These are phyloP conservation scores for Corymbia calophylla DNA, from an alignment of 441 rosid species.

Conservation along the genomic window DNA sequence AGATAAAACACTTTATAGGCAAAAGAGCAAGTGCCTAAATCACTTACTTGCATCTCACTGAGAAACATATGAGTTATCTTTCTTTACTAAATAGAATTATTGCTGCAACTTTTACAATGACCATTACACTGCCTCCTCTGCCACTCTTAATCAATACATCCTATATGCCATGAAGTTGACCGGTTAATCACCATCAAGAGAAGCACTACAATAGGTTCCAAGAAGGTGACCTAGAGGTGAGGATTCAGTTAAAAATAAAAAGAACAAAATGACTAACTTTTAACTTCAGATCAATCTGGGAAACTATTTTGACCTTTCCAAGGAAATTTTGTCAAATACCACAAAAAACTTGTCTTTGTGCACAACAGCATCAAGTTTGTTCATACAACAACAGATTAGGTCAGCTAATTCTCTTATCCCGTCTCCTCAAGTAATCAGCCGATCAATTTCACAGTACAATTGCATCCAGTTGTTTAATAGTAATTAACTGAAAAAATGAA, in stretches of 20 bases:
- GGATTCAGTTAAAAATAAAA: neutral
- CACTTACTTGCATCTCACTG: neutral
- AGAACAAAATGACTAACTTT: neutral
- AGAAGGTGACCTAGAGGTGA: neutral
- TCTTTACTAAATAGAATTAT: neutral
- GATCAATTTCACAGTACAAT: neutral
- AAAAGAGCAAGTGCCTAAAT: neutral
- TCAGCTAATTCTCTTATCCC: neutral
- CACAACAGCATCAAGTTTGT: neutral
- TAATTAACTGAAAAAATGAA: neutral
- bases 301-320: neutral
- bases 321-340: neutral
- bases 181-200: neutral
- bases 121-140: neutral
- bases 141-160: neutral
- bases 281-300: neutral
- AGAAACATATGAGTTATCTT: neutral
- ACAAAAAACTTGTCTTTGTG: neutral
- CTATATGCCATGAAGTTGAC: neutral
- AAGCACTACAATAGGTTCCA: neutral
- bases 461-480: neutral
- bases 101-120: neutral
- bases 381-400: neutral
- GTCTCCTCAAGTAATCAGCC: neutral
- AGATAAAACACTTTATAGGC: neutral